Base-by-base conservation (phyloP, 495 filamentous ascomycete species). In the Oidiodendron maius region DNA sequence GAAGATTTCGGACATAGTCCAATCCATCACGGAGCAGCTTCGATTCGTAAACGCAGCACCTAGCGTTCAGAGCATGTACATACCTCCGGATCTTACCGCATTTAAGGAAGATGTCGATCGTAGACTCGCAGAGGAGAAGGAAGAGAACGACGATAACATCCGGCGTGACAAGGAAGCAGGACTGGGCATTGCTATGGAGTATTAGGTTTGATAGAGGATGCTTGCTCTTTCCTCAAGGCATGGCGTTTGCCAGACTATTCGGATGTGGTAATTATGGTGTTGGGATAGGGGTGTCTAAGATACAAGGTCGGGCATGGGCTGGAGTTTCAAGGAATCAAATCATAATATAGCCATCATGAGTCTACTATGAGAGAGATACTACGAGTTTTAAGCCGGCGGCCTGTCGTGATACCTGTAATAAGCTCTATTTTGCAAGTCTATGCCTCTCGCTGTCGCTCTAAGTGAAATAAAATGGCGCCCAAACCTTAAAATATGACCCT, bases 41-140 rank as follows among this genome's bases (percentile, higher is more conserved):
- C 74, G 88, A 32, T 97, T 96, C 65, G 77, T 97, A 40, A 71
- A 84, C 57, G 74, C 79, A 18, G 86, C 88, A 2, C 94, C 93
- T 2, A 93, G 89, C 61, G 90, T 96, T 37, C 86, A 95, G 64
- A 82, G 87, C 70, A 76, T 80, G 56, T 72, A 82, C 47, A 86
- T 96, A 44, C 89, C 88, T 51, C 82, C 86, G 5, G 86, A 93
- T 61, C 66, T 95, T 26, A 71, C 79, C 47, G 80, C 75, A 3
- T 65, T 91, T 17, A 72, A 89, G 24, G 86, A 90, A 55, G 83
- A 91, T 32, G 80, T 90, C 1, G 90, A 96, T 61, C 75, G 81
- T 49, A 75, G 86, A 55, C 70, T 94, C 22, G 79, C 80, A 61
- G 84, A 91, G 61, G 81, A 89, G 51, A 71, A 69, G 15, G 76